Evolutionary conservation across 2,329 filamentous ascomycete species (phyloP), one percentile per base, ranked within the genome.

Genomic region (Cercospora sp.): DNA sequence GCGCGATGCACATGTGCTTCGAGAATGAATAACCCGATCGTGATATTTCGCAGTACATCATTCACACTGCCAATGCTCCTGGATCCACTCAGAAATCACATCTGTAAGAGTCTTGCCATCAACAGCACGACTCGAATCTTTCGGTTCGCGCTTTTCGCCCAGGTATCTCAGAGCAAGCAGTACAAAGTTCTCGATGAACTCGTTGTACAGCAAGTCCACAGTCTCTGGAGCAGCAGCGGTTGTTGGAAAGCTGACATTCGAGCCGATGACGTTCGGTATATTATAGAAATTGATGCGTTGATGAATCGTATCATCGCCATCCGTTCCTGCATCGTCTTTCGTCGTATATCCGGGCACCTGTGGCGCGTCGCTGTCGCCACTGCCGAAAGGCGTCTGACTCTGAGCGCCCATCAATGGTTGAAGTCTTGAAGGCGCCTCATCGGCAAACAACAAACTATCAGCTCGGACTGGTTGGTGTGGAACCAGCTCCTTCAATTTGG

Each of bases 231-330:
- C 82, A 10, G 75, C 76, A 10, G 71, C 59, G 9, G 80, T 74
- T 0, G 76, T 69, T 1, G 89, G 85, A 73, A 96, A 91, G 1
- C 80, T 83, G 72, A 91, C 85, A 67, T 87, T 81, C 0, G 90
- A 83, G 78, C 94, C 90, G 66, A 99, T 87, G 78, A 89, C 92
- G 79, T 97, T 97, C 6, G 95, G 94, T 5, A 94, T 87, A 1
- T 82, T 79, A 79, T 94, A 94, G 77, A 91, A 93, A 33, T 85
- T 83, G 71, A 98, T 89, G 0, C 86, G 84, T 16, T 87, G 83
- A 78, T 97, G 95, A 1, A 96, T 79, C 0, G 94, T 97, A 77
- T 99, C 95, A 77, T 99, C 95, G 51, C 95, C 95, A 72, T 97
- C 92, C 3, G 81, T 80, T 60, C 94, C 93, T 5, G 89, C 86